Conservation (phyloP, 1,284 basidiomycete genomes). For the Ceratobasidium sp. region DNA sequence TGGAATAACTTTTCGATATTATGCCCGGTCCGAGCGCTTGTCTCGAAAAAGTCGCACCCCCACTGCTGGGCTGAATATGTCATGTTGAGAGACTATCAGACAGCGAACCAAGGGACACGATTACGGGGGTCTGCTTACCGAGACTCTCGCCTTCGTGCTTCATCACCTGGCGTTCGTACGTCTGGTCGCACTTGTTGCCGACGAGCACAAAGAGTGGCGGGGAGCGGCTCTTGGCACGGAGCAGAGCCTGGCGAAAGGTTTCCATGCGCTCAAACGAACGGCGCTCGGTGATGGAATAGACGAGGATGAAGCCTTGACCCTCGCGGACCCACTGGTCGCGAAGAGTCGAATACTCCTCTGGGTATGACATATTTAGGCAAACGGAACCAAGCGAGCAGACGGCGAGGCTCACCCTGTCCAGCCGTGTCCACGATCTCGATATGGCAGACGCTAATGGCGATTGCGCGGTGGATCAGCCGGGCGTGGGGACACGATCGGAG, state of each 20-base stretch:
- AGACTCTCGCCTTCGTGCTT: conserved; percentile 31
- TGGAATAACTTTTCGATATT: conserved; percentile 37
- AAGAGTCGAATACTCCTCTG: conserved; percentile 40
- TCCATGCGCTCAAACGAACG: conserved; percentile 38
- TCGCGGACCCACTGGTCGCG: conserved; percentile 41
- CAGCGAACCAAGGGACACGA: not conserved
- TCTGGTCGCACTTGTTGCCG: conserved; percentile 41
- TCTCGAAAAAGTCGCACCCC: conserved; percentile 38
- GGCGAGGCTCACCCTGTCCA: conserved; percentile 45
- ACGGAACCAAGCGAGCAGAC: conserved; percentile 1
- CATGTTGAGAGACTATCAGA: conserved; percentile 12
- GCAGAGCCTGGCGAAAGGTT: conserved; percentile 33
- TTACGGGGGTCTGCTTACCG: conserved; percentile 4
- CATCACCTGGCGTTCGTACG: conserved; percentile 37
- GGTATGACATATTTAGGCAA: conserved; percentile 30
- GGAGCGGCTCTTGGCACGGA: conserved; percentile 29
- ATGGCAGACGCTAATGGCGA: conserved; percentile 27
- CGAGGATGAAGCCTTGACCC: conserved; percentile 40
- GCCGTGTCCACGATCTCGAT: conserved; percentile 49
- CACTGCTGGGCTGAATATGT: conserved; percentile 31
- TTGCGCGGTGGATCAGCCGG: conserved; percentile 8
- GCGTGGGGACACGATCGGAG: conserved; percentile 37
- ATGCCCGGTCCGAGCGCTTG: conserved; percentile 39
- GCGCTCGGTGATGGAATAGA: conserved; percentile 40
- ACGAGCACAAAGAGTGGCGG: conserved; percentile 37